Percentiles rank a stretch among this genome's conserved stretches.
These are phyloP conservation scores for Emergomyces orientalis DNA, from an alignment of 2,329 filamentous ascomycete genomes.

Conservation along the genomic window DNA sequence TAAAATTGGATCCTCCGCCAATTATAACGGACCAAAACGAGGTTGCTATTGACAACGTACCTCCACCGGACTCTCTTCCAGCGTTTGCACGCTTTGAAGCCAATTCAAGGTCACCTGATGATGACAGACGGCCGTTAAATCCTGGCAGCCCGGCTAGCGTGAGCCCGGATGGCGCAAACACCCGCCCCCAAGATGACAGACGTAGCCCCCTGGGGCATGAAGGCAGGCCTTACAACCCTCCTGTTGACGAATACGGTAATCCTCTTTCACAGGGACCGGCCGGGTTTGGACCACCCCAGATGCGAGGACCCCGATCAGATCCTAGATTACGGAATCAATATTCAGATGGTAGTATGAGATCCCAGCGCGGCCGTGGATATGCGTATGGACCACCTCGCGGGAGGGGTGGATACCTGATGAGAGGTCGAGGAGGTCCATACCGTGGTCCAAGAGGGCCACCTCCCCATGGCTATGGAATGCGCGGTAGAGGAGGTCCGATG, in stretches of 20 bases:
- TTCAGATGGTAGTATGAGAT: constrained; percentile 40
- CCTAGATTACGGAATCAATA: constrained; percentile 38
- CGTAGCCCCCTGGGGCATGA: constrained; percentile 25
- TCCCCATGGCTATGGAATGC: constrained; percentile 36
- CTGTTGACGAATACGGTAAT: constrained; percentile 33
- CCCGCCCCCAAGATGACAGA: constrained; percentile 14
- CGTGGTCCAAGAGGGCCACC: constrained; percentile 27
- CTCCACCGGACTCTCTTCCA: constrained; percentile 42
- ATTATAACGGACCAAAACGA: constrained; percentile 46
- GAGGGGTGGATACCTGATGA: constrained; percentile 46
- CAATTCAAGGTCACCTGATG: constrained; percentile 26
- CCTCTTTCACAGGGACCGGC: constrained; percentile 28
- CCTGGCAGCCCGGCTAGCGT: constrained; percentile 25
- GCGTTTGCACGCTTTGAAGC: constrained; percentile 30
- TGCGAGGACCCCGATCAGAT: constrained; percentile 36
- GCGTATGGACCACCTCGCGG: constrained; percentile 44
- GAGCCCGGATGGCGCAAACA: constrained; percentile 11
- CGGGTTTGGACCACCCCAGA: constrained; percentile 23
- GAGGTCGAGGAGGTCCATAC: constrained; percentile 37
- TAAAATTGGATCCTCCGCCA: constrained; percentile 45
- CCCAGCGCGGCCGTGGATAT: constrained; percentile 31
- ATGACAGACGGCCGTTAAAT: constrained; percentile 35
- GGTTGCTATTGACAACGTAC: constrained; percentile 48
- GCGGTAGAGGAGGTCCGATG: constrained; percentile 25
- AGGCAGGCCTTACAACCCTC: constrained; percentile 25